Evolutionary conservation across 495 filamentous ascomycete genomes (phyloP).

Genomic region (Parathielavia appendiculata): DNA sequence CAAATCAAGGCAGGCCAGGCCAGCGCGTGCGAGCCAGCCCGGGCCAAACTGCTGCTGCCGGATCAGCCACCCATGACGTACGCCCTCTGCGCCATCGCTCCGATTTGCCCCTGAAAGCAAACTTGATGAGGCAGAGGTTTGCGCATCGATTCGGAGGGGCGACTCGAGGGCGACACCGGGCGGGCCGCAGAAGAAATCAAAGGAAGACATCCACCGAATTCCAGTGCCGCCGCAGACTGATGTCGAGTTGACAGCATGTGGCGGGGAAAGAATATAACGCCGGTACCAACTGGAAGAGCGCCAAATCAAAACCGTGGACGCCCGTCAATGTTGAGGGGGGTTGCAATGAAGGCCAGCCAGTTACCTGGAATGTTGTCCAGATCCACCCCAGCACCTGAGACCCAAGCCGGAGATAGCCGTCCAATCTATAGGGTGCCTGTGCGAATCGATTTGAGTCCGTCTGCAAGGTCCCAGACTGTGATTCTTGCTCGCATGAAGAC

Average conservation of each 20-base stretch:
- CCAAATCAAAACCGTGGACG: background rate
- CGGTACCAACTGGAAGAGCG: background rate
- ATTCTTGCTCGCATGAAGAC: background rate
- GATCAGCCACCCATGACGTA: background rate
- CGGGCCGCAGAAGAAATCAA: conserved; percentile 5
- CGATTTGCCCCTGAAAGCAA: background rate
- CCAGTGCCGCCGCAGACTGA: background rate
- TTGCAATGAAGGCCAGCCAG: background rate
- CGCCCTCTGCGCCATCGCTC: background rate
- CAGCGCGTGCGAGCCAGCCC: conserved; percentile 1
- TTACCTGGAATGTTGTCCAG: background rate
- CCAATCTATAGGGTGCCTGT: background rate
- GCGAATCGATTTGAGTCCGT: background rate
- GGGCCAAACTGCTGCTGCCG: conserved; percentile 2
- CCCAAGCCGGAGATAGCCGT: background rate
- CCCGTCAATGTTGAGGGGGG: background rate
- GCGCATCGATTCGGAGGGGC: background rate
- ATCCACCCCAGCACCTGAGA: background rate
- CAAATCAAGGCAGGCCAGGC: conserved; percentile 4
- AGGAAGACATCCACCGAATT: background rate
- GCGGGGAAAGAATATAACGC: background rate
- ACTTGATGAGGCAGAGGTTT: too few relatives aligned
- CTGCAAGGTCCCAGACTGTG: background rate
- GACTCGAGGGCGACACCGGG: background rate
- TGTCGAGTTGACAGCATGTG: background rate